Conservation (phyloP, 1,139 yeast species). For the Yamadazyma epiphylla region DNA sequence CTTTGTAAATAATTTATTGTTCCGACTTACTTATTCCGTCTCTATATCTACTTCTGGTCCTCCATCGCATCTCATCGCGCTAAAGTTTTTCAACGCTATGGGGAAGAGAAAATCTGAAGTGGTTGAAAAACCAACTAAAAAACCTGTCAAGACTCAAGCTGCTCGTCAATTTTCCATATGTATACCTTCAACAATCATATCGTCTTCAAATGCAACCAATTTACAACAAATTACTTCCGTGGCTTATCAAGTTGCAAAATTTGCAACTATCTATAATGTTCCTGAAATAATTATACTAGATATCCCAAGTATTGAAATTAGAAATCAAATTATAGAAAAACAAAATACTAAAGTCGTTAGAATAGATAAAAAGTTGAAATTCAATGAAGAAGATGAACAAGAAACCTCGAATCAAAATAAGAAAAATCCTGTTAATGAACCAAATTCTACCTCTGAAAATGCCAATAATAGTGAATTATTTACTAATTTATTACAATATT, state of each 20-base stretch:
- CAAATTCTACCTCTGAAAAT: too few species aligned
- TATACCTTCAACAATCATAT: constrained; percentile 60
- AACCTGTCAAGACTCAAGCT: constrained; percentile 25
- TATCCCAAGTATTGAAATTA: constrained; percentile 24
- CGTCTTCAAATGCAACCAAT: constrained; percentile 51
- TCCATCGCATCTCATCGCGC: constrained; percentile 2
- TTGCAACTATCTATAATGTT: constrained; percentile 64
- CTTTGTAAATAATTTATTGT: too few species aligned
- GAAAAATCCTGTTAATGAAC: constrained; percentile 3
- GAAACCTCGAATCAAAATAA: constrained; percentile 4
- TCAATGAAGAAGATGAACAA: constrained; percentile 8
- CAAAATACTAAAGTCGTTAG: constrained; percentile 18
- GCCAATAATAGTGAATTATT: constrained; percentile 46
- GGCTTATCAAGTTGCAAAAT: constrained; percentile 76
- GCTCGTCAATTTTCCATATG: constrained; percentile 45
- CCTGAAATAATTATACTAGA: constrained; percentile 72
- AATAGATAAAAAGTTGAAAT: constrained; percentile 16
- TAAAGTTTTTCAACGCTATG: constrained; percentile 13
- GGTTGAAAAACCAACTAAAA: constrained; percentile 23
- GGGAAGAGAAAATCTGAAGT: constrained; percentile 29
- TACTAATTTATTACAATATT: constrained; percentile 73
- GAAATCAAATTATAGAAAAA: constrained; percentile 13
- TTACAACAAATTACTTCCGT: constrained; percentile 70
- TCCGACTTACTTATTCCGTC: too few species aligned
- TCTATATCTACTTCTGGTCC: background rate